Conservation (phyloP, 441 rosid species). For the Jatropha podagrica region DNA sequence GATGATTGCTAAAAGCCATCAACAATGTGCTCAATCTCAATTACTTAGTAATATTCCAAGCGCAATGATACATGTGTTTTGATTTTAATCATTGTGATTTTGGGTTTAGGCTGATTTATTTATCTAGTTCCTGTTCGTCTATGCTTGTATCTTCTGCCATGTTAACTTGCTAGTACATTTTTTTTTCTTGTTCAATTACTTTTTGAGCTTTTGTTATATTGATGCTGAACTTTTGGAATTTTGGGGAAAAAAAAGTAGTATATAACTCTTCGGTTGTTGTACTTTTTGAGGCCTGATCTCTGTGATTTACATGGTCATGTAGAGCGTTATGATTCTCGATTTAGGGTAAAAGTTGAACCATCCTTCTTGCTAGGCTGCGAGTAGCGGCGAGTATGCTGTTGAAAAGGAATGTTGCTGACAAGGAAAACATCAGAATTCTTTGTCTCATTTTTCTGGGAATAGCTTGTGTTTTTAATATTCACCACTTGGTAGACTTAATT, state of each 20-base stretch:
- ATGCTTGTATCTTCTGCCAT: background rate
- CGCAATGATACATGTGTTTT: background rate
- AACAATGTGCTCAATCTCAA: background rate
- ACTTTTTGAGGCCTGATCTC: background rate
- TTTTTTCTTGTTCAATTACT: background rate
- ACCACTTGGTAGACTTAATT: background rate
- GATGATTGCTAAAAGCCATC: constrained; percentile 8
- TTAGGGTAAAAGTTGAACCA: no score
- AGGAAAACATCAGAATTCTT: background rate
- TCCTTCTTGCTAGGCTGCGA: no score
- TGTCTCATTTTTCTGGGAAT: background rate
- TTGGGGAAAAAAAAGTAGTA: no score
- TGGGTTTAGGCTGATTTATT: background rate
- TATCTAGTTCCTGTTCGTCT: background rate
- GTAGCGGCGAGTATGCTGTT: no score
- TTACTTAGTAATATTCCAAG: background rate
- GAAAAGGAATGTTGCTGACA: background rate
- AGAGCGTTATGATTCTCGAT: no score
- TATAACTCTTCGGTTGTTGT: background rate
- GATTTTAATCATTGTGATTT: background rate
- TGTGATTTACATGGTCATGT: background rate
- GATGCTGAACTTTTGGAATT: background rate
- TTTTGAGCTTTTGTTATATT: background rate
- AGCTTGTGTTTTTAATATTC: background rate
- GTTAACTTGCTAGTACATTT: background rate